Percentiles rank a stretch among this genome's conserved stretches.
Evolutionary conservation across 345 rosid genomes (phyloP).

Genomic region (Lenwebbia sp.): DNA sequence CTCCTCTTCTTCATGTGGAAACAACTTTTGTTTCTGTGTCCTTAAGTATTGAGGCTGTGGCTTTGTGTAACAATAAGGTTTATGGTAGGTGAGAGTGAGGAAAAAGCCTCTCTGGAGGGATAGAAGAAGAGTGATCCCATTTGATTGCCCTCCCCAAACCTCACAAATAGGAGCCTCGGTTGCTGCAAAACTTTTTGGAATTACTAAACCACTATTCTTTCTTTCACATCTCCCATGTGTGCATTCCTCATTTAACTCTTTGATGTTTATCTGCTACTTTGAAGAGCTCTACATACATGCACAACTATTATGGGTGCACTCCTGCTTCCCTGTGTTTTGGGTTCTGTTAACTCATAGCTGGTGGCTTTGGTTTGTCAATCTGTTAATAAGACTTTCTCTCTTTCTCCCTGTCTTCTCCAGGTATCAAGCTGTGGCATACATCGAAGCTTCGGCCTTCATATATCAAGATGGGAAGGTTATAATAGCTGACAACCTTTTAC

Average conservation of each 20-base stretch:
- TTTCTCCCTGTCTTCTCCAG: slow-evolving; percentile 18
- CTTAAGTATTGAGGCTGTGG: neutral
- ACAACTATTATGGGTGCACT: neutral
- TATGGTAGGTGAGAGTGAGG: neutral
- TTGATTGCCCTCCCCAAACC: neutral
- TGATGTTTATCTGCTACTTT: neutral
- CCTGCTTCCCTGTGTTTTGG: neutral
- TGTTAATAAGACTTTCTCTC: neutral
- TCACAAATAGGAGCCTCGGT: neutral
- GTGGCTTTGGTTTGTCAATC: neutral
- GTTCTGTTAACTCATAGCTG: neutral
- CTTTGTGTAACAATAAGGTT: no score
- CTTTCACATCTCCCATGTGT: neutral
- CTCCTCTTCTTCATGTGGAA: neutral
- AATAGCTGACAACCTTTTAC: neutral
- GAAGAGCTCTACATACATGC: neutral
- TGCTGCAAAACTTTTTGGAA: neutral
- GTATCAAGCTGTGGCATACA: slow-evolving; percentile 94
- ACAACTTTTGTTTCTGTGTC: neutral
- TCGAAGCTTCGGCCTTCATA: slow-evolving; percentile 90
- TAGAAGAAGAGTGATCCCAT: neutral
- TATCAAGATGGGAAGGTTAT: slow-evolving; percentile 95
- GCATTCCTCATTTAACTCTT: neutral
- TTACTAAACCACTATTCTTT: neutral
- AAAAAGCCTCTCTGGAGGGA: neutral